These are phyloP conservation scores for Arabis hirsuta DNA, from an alignment of 345 rosid genomes.

Conservation along the genomic window DNA sequence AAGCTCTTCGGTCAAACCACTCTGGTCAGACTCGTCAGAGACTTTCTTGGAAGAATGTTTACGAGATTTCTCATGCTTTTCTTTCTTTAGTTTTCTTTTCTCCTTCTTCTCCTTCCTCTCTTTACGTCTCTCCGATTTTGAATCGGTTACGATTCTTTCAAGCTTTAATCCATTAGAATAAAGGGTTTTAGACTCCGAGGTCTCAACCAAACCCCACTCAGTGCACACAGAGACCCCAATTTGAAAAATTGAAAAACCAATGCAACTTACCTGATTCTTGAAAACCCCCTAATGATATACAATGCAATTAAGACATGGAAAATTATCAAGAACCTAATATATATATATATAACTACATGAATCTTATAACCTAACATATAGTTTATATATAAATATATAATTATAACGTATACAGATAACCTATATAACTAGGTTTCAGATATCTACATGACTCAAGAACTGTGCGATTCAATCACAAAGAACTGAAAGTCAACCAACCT, in stretches of 20 bases:
- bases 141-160: constrained; percentile 22
- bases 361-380: too few species aligned
- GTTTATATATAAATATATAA: too few species aligned
- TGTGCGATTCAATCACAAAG: background rate
- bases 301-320: too few species aligned
- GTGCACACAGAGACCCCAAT: background rate
- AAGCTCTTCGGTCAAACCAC: constrained; percentile 40
- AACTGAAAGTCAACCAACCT: constrained; percentile 60
- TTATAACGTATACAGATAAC: too few species aligned
- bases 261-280: constrained; percentile 8
- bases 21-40: constrained; percentile 32
- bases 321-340: too few species aligned
- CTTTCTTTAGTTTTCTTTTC: constrained; percentile 26
- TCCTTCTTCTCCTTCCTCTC: constrained; percentile 42
- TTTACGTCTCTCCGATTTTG: background rate
- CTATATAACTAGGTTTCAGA: too few species aligned
- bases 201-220: constrained; percentile 30
- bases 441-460: background rate
- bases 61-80: constrained; percentile 17
- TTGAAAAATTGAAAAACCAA: background rate
- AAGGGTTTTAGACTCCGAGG: constrained; percentile 31
- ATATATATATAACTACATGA: too few species aligned
- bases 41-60: constrained; percentile 11
- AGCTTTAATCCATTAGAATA: constrained; percentile 40
- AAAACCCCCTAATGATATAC: background rate